Conservation (phyloP, 257 asterid species). For the Gynochthodes officinalis region DNA sequence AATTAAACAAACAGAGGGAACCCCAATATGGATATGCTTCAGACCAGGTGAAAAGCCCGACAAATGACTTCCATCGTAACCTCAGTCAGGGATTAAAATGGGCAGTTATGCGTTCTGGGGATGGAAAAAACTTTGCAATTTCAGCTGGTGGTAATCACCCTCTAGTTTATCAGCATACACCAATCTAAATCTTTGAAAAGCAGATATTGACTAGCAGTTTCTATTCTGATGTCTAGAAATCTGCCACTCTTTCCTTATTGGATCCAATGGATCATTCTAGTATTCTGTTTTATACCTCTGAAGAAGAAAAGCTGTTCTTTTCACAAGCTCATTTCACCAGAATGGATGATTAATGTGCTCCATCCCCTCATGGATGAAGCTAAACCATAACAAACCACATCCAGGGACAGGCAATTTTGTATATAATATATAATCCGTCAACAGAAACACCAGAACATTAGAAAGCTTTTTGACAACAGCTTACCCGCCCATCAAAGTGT, state of each 20-base stretch:
- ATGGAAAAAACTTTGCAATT: neutral
- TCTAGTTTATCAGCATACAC: neutral
- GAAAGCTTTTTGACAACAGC: conserved; percentile 4
- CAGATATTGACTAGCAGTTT: too few relatives aligned
- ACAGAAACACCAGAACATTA: neutral
- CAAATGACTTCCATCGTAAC: neutral
- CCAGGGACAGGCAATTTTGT: too few relatives aligned
- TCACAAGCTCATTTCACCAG: too few relatives aligned
- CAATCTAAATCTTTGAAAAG: too few relatives aligned
- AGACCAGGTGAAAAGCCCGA: neutral
- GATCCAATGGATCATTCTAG: too few relatives aligned
- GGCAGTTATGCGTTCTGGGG: too few relatives aligned
- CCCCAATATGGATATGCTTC: neutral
- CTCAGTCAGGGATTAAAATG: neutral
- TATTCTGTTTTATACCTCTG: neutral
- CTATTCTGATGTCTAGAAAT: too few relatives aligned
- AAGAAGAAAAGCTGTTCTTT: too few relatives aligned
- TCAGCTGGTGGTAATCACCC: neutral
- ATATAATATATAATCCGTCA: neutral
- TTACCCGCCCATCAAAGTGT: conserved; percentile 72
- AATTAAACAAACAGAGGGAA: neutral
- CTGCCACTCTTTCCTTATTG: too few relatives aligned
- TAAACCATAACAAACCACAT: neutral
- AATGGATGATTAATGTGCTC: too few relatives aligned
- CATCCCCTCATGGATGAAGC: too few relatives aligned